Percentiles rank a stretch among this genome's conserved stretches.
These are phyloP conservation scores for Scutellaria baicalensis DNA, from an alignment of 257 asterid genomes.

Conservation along the genomic window DNA sequence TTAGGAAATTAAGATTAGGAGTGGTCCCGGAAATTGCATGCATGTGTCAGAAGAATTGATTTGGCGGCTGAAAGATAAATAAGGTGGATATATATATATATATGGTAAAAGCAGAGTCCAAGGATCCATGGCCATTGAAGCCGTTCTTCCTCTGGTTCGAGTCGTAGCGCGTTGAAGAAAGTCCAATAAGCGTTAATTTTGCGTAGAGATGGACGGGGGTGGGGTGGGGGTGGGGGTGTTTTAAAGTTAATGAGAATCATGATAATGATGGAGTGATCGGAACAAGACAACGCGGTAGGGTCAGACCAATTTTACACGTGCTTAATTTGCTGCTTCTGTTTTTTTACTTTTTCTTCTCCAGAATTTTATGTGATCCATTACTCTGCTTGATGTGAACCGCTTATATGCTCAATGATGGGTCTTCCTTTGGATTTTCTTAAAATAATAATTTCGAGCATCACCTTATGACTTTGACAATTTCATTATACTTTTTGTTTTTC, in stretches of 20 bases:
- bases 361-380: constrained; percentile 1
- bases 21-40: neutral
- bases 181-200: constrained; percentile 34
- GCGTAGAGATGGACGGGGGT: constrained; percentile 21
- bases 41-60: neutral
- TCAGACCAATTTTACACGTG: neutral
- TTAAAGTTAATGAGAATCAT: neutral
- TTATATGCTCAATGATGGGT: neutral
- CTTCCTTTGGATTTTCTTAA: neutral
- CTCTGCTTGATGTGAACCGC: neutral
- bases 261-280: neutral
- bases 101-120: constrained; percentile 16
- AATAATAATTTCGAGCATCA: too few species aligned
- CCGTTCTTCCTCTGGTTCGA: neutral
- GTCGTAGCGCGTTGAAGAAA: constrained; percentile 44
- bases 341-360: neutral
- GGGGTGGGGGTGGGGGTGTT: neutral
- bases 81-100: neutral
- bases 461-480: too few species aligned
- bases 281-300: constrained; percentile 19
- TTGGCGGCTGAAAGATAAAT: constrained; percentile 36
- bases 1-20: neutral
- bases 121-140: constrained; percentile 1
- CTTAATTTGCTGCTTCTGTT: neutral
- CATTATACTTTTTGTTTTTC: too few species aligned